Evolutionary conservation across 257 asterid species (phyloP), one percentile per base, ranked within the genome.

Genomic region (Fraxinus cuspidata): DNA sequence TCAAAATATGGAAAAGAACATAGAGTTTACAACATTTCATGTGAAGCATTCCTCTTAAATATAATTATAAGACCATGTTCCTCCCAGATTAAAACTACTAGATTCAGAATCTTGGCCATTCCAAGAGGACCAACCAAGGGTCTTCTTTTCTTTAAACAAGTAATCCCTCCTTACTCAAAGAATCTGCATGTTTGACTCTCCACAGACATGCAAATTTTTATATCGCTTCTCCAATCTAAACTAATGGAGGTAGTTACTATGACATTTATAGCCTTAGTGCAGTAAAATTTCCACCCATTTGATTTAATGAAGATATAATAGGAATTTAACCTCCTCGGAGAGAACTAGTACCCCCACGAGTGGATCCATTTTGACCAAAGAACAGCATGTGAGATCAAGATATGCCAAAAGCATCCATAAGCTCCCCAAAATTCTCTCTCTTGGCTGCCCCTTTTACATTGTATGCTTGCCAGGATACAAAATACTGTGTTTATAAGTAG

Each of bases 91-190:
- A 73, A 63, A 70, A 53, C 53, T 63, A 71, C 69, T 21, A 76
- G 29, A 25, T 38, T 72, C 56, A 73, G 51, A 74, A 53, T 65
- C 51, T 63, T 70, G 81, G 21, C 72, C 67, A 76, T 35, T 58
- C 71, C 58, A 69, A 60, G 49, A 25, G 56, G 28, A 44, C 74
- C 72, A 35, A 64, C 72, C 74, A 65, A 66, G 58, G 47, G 13
- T 76, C 44, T 64, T 78, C 67, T 71, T 74, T 53, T 35, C 71
- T 76, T 34, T 51, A 78, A 71, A 66, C 70, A 77, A 25, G 73
- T 31, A 28, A 10, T 47, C 77, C 74, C 74, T 44, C 69, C 72
- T 38, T 69, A 70, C 58, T 32, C 38, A 25, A 8, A 51, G 19
- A 77, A 79, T 72, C 71, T 44, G 60, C 49, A 71, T 58, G 37